Base-by-base conservation (phyloP, 257 asterid species). In the Solanum peruvianum region DNA sequence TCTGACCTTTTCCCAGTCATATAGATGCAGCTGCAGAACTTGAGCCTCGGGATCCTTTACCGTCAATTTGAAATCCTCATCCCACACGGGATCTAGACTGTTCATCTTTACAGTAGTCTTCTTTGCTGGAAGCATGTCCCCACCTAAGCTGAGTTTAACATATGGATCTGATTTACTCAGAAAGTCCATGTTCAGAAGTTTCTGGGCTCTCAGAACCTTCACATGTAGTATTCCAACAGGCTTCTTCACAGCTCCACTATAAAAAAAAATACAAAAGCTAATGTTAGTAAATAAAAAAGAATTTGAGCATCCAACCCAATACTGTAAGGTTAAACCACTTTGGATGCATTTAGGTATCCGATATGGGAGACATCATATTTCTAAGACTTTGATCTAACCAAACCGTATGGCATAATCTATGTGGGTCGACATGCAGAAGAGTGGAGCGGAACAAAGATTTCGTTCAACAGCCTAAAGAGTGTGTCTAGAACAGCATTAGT, bases 211-310 rank as follows among this genome's bases (percentile, higher is more conserved):
- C 83, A 95, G 89, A 84, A 96, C 91, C 89, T 94, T 93, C 56
- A 94, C 99, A 42, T 92, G 95, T 64, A 96, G 91, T 89, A 96
- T 95, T 76, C 99, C 99, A 1, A 96, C 93, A 5, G 99, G 97
- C 91, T 95, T 96, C 93, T 91, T 93, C 45, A 91, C 90, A 82
- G 96, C 96, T 88, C 94, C 95, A 86, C 98, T 95, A 89, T 70
- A 18, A 25, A 76, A 70, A 70, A 31, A 33, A 18, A 37, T 9
- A 25, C 29, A 47, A 49, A 78, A 29, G 27, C 44, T 16, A 9
- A 9, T 27, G 44, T 18, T 80, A 10, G 67, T 8, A 27, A 27
- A 80, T 80, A 80, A 11, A 37, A 5, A 47, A 9, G 27, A 27
- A 47, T 80, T 45, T 29, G 66, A 80, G 67, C 39, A 44, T 25